Percentiles rank a stretch among this genome's conserved stretches.
Evolutionary conservation across 257 asterid species (phyloP).

Genomic region (Solanum sejunctum): DNA sequence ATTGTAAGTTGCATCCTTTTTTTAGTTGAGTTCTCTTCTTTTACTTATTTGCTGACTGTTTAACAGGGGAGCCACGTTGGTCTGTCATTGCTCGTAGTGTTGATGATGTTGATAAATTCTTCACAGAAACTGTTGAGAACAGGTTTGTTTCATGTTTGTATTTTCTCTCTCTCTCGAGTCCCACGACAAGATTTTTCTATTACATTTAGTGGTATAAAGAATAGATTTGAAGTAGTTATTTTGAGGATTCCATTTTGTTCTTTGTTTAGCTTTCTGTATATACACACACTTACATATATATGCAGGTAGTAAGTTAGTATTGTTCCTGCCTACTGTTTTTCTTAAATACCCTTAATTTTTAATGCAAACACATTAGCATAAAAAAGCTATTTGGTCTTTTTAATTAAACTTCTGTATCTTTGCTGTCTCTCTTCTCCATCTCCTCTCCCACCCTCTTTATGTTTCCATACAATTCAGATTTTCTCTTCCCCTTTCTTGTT

Average conservation of each 20-base stretch:
- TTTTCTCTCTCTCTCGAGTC: neutral
- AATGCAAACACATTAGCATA: neutral
- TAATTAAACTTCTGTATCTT: neutral
- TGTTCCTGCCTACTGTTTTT: neutral
- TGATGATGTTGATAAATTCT: slow-evolving; percentile 68
- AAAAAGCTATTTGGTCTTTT: neutral
- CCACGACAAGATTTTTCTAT: neutral
- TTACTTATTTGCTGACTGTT: neutral
- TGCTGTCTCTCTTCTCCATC: neutral
- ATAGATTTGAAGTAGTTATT: neutral
- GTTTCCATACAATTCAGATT: neutral
- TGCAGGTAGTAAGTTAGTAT: neutral
- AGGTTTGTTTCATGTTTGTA: slow-evolving; percentile 23
- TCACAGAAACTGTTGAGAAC: slow-evolving; percentile 76
- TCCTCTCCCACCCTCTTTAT: neutral
- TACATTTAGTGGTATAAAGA: neutral
- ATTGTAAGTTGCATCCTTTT: neutral
- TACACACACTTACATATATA: neutral
- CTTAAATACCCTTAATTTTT: neutral
- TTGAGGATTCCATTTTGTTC: neutral
- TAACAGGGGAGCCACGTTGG: slow-evolving; percentile 73
- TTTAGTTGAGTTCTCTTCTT: neutral
- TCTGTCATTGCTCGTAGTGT: slow-evolving; percentile 57
- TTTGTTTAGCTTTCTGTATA: neutral
- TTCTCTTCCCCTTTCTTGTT: neutral